A percentile compares a stretch with the other conserved stretches of the same genome.
These are phyloP conservation scores for Nitzschia putrida DNA, from an alignment of 108 stramenopile genomes.

Conservation along the genomic window DNA sequence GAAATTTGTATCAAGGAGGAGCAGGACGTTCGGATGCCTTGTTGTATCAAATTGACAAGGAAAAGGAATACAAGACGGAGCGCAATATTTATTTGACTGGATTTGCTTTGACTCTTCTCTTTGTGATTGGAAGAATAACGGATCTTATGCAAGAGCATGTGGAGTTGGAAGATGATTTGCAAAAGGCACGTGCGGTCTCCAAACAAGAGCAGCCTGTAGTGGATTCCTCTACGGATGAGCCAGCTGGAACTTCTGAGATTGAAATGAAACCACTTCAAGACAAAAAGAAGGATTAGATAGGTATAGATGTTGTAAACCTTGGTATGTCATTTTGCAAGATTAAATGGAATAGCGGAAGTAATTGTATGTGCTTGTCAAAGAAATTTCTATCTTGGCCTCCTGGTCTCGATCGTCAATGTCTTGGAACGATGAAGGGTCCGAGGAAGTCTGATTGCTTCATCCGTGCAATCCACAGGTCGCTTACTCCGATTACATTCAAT, in stretches of 20 bases:
- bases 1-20: slow-evolving; percentile 1
- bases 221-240: background rate
- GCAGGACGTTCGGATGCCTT: background rate
- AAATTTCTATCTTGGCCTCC: too few relatives aligned
- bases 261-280: slow-evolving; percentile 23
- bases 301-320: background rate
- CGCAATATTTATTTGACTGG: slow-evolving; percentile 45
- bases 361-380: too few relatives aligned
- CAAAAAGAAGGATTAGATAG: slow-evolving; percentile 15
- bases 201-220: slow-evolving; percentile 4
- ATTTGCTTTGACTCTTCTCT: slow-evolving; percentile 45
- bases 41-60: slow-evolving; percentile 19
- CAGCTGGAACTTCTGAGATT: slow-evolving; percentile 6
- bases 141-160: slow-evolving; percentile 41
- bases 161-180: slow-evolving; percentile 35
- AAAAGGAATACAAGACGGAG: slow-evolving; percentile 39
- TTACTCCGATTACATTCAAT: too few relatives aligned
- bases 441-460: too few relatives aligned
- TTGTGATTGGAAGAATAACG: slow-evolving; percentile 44
- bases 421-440: too few relatives aligned
- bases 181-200: slow-evolving; percentile 2
- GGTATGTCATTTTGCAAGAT: background rate
- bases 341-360: too few relatives aligned
- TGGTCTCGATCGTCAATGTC: too few relatives aligned
- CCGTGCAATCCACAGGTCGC: too few relatives aligned